Conservation (phyloP, 1,139 yeast species). For the Suhomyces choctaworum region DNA sequence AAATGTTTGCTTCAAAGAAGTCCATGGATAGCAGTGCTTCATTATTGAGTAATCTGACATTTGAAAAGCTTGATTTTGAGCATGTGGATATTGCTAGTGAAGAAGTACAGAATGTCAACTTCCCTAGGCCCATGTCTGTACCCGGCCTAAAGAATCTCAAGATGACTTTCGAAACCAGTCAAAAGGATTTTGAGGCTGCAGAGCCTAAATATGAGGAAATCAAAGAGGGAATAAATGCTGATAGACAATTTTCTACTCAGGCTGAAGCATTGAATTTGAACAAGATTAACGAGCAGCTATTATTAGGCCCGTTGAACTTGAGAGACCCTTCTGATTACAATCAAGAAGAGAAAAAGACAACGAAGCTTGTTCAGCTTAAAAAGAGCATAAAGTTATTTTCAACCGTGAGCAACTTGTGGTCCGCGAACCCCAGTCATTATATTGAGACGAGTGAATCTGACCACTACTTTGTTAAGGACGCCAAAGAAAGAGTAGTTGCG, state of each 20-base stretch:
- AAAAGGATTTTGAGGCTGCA: conserved; percentile 26
- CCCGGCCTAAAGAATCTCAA: conserved; percentile 33
- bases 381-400: conserved; percentile 33
- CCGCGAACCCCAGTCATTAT: conserved; percentile 64
- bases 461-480: conserved; percentile 45
- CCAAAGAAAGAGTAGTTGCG: conserved; percentile 46
- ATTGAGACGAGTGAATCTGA: conserved; percentile 39
- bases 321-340: conserved; percentile 30
- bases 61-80: conserved; percentile 6
- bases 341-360: conserved; percentile 11
- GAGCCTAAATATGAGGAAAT: conserved; percentile 25
- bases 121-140: conserved; percentile 35
- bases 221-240: conserved; percentile 4
- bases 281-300: conserved; percentile 4
- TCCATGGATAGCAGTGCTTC: conserved; percentile 4
- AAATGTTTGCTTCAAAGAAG: conserved; percentile 17
- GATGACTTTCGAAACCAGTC: conserved; percentile 37
- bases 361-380: conserved; percentile 24
- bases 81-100: conserved; percentile 3
- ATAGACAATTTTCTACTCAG: conserved; percentile 4
- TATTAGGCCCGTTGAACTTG: conserved; percentile 31
- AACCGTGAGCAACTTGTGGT: conserved; percentile 58
- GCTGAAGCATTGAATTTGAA: conserved; percentile 3
- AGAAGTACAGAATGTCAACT: conserved; percentile 19
- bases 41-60: background rate